phyloP scores from a whole-genome alignment of 2,329 filamentous ascomycete genomes.

The Phialophora expanda region DNA sequence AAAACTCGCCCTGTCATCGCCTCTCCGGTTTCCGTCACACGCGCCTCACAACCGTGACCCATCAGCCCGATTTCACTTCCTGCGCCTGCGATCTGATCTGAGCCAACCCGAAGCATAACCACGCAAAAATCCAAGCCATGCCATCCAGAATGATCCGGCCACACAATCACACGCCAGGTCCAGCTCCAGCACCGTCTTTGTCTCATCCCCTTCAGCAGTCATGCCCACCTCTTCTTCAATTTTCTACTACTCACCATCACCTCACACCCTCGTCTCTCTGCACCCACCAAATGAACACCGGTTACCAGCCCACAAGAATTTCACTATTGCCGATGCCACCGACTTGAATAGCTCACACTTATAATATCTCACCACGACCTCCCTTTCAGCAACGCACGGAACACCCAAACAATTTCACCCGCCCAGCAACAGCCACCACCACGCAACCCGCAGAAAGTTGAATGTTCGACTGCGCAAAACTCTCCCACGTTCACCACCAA shows the following conservation, averaged over 20 bases:
- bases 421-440: constrained; percentile 23
- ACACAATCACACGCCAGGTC: constrained; percentile 34
- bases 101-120: constrained; percentile 32
- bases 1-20: constrained; percentile 9
- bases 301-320: constrained; percentile 33
- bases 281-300: constrained; percentile 35
- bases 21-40: constrained; percentile 20
- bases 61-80: constrained; percentile 16
- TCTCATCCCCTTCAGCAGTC: constrained; percentile 34
- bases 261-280: constrained; percentile 31
- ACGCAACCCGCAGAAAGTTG: constrained; percentile 36
- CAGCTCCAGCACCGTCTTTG: constrained; percentile 33
- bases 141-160: constrained; percentile 36
- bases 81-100: constrained; percentile 22
- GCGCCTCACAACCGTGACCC: constrained; percentile 12
- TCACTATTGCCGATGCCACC: constrained; percentile 39
- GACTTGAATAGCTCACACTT: constrained; percentile 18
- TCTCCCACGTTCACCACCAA: constrained; percentile 11
- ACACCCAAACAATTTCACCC: constrained; percentile 30
- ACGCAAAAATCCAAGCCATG: constrained; percentile 29
- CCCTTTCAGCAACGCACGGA: constrained; percentile 14
- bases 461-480: constrained; percentile 34
- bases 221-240: constrained; percentile 33
- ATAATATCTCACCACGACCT: constrained; percentile 27
- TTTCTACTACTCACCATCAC: constrained; percentile 29